Evolutionary conservation across 78 protist species (phyloP), one percentile per base, ranked within the genome.

Genomic region (Dictyostelium firmibasis): DNA sequence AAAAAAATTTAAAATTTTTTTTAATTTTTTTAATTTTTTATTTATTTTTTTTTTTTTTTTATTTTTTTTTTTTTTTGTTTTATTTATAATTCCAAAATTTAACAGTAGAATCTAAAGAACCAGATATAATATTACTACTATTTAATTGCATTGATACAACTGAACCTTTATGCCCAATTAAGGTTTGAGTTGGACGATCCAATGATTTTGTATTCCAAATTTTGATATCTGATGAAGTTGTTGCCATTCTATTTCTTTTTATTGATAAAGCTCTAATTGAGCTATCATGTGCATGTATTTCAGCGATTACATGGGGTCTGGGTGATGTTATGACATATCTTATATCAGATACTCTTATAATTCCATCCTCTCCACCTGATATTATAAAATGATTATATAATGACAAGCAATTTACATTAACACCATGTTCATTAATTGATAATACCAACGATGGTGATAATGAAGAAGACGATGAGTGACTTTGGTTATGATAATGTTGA

Each of bases 141-240:
- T 50, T 62, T 14, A 86, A 86, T 60, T 57, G 76, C 70, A 86
- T 77, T 27, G 84, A 57, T 10, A 86, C 76, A 7, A 86, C 36
- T 1, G 92, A 76, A n/a, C 92, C 92, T 25, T 62, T 75, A 57
- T 86, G 92, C 16, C 92, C 92, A 33, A 50, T 10, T 36, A 86
- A 27, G 14, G 60, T 69, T 4, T 69, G 60, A 13, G 20, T 25
- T 11, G 91, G 91, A 13, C 5, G 6, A n/a, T 29, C 11, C 18
- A n/a, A 27, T 57, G 23, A 14, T 79, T 10, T 18, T 16, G 35
- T 69, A 11, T 86, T 38, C 92, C 92, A 86, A 27, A 86, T 35
- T 36, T 74, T 86, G n/a, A 86, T 18, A 38, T 86, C 92, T 25
- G 50, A 53, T 20, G 92, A 86, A 6, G 74, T 35, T 13, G 92